These are phyloP conservation scores for Amylocystis lapponica DNA, from an alignment of 768 basidiomycete species.

Conservation along the genomic window DNA sequence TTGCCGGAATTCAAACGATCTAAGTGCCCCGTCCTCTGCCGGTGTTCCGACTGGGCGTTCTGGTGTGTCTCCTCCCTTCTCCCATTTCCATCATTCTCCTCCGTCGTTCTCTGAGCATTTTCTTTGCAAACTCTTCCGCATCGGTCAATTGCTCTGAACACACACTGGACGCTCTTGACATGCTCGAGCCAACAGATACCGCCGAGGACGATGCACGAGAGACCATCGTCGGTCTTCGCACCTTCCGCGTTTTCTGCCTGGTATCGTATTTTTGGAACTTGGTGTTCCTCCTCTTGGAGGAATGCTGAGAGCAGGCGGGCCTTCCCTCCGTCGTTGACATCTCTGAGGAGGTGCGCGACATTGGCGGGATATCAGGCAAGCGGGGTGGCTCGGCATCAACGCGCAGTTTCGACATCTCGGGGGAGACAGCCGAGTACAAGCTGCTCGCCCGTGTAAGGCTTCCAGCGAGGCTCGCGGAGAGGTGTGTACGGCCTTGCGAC, in stretches of 20 bases:
- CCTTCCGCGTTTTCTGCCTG: conserved; percentile 1
- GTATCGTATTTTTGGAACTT: neutral
- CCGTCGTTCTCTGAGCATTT: conserved; percentile 15
- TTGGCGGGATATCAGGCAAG: conserved; percentile 7
- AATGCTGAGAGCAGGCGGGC: neutral
- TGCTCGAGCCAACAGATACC: conserved; percentile 17
- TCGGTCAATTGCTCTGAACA: conserved; percentile 18
- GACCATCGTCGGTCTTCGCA: conserved; percentile 4
- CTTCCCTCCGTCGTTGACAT: neutral
- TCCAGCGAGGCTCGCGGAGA: neutral
- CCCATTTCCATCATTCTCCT: conserved; percentile 14
- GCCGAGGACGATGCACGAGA: conserved; percentile 13
- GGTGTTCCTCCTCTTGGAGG: neutral
- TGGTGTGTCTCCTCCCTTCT: neutral
- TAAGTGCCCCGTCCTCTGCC: too few relatives aligned
- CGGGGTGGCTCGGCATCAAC: conserved; percentile 8
- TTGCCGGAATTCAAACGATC: too few relatives aligned
- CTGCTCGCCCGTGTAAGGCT: conserved; percentile 9
- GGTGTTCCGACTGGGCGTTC: too few relatives aligned
- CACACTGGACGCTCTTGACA: conserved; percentile 17
- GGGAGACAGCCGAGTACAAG: conserved; percentile 8
- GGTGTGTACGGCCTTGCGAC: neutral
- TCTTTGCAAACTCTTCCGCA: conserved; percentile 20
- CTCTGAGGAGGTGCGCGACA: neutral
- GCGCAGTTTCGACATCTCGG: neutral